Conservation (phyloP, 2,329 filamentous ascomycete species). For the Blumeria graminis region DNA sequence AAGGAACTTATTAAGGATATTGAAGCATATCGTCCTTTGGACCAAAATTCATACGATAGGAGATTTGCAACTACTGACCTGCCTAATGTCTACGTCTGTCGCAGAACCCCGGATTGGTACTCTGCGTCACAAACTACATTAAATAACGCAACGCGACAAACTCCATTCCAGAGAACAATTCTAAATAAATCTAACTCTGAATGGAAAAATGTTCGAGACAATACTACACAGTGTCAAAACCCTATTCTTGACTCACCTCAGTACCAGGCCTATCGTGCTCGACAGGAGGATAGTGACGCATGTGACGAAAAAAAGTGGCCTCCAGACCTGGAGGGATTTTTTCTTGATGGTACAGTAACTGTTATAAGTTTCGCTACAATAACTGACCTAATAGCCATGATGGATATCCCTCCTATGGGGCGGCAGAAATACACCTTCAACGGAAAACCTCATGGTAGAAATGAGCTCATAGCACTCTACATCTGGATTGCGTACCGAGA, state of each 20-base stretch:
- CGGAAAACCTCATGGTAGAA: constrained; percentile 38
- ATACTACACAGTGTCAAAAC: constrained; percentile 16
- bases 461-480: constrained; percentile 47
- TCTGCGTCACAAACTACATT: no score
- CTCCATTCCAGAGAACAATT: no score
- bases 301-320: constrained; percentile 37
- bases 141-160: no score
- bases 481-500: constrained; percentile 26
- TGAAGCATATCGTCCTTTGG: no score
- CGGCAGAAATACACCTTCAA: constrained; percentile 41
- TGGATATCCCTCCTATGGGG: constrained; percentile 41
- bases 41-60: no score
- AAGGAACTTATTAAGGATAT: no score
- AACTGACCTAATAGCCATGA: constrained; percentile 24
- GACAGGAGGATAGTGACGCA: constrained; percentile 35
- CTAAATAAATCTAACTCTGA: no score
- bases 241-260: constrained; percentile 36
- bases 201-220: no score
- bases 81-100: no score
- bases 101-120: no score
- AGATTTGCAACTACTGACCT: constrained; percentile 4
- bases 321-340: constrained; percentile 37
- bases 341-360: constrained; percentile 32
- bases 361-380: background rate
- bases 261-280: constrained; percentile 40